Base-by-base conservation (phyloP, 1,139 yeast genomes). In the Yamadazyma sp. region DNA sequence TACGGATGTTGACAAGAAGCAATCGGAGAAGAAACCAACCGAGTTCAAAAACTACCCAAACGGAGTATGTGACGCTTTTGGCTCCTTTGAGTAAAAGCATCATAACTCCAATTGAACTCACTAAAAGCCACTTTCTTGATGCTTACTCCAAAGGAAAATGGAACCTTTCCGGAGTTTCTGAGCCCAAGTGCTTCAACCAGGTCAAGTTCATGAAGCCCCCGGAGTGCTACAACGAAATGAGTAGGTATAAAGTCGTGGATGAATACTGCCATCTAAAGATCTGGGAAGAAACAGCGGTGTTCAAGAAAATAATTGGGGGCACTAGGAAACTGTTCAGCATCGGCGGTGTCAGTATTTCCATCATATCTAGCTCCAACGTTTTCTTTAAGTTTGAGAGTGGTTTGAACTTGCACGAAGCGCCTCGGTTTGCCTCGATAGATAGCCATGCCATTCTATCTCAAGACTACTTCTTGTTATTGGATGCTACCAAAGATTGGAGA, bases 401-500 rank as follows among this genome's bases (percentile, higher is more conserved):
- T 17, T 63, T 79, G 15, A 72, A 71, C 17, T 61, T 67, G 44
- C 61, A 61, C n/a, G 75, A 73, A 39, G 66, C 79, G 31, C 78
- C 84, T 5, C 63, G 87, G 38, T 64, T 62, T 30, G 65, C 79
- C 1, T 79, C 87, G 1, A 60, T 84, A 31, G 91, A 84, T 56
- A 79, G 80, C 4, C 91, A 84, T 59, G 69, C 87, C 0, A 68
- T 84, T 4, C 59, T 84, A 31, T 82, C 89, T 0, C 61, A 65
- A 10, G 79, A 71, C 1, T 66, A 69, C 47, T 77, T 84, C 48
- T 61, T 77, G 2, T 48, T 84, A 16, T 55, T 70, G 18, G 87
- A 84, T 56, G 81, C 88, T 1, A 58, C 78, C 4, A 62, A 66
- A 30, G 92, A 84, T 54, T 84, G 92, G 91, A 64, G 91, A 55